phyloP scores from a whole-genome alignment of 1,284 basidiomycete species.

The Apiotrichum veenhuisii region DNA sequence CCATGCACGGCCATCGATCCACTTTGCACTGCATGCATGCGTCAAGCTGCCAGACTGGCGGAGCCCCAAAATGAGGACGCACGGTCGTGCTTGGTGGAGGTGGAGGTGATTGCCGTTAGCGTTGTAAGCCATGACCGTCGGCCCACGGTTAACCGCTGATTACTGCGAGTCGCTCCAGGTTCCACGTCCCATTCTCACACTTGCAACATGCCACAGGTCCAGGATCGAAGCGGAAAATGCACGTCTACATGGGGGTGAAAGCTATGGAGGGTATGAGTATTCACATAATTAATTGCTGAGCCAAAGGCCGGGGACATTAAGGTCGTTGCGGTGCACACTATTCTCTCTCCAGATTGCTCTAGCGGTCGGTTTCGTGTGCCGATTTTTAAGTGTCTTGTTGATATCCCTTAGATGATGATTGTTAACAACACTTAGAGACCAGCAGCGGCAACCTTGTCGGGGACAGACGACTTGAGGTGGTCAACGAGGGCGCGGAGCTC shows the following conservation, averaged over 20 bases:
- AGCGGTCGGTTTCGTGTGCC: too few species aligned
- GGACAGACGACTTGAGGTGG: constrained; percentile 57
- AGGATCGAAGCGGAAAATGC: constrained; percentile 12
- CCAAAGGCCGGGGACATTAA: constrained; percentile 14
- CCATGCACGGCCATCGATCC: too few species aligned
- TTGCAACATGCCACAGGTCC: too few species aligned
- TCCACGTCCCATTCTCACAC: too few species aligned
- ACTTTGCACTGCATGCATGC: too few species aligned
- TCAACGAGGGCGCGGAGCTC: constrained; percentile 73
- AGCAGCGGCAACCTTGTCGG: constrained; percentile 48
- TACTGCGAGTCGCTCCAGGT: not conserved
- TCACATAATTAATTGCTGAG: constrained; percentile 15
- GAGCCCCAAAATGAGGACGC: too few species aligned
- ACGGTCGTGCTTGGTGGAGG: too few species aligned
- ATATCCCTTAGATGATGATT: not conserved
- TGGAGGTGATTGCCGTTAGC: too few species aligned
- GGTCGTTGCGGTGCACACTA: constrained; percentile 9
- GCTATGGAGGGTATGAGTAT: constrained; percentile 19
- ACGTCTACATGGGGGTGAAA: constrained; percentile 21
- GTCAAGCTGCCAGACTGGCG: too few species aligned
- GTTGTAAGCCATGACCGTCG: too few species aligned
- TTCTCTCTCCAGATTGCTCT: not conserved
- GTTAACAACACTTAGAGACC: constrained; percentile 29
- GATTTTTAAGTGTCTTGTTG: not conserved
- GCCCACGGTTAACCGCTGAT: too few species aligned